Conservation (phyloP, 257 asterid species). For the Henckelia pumila region DNA sequence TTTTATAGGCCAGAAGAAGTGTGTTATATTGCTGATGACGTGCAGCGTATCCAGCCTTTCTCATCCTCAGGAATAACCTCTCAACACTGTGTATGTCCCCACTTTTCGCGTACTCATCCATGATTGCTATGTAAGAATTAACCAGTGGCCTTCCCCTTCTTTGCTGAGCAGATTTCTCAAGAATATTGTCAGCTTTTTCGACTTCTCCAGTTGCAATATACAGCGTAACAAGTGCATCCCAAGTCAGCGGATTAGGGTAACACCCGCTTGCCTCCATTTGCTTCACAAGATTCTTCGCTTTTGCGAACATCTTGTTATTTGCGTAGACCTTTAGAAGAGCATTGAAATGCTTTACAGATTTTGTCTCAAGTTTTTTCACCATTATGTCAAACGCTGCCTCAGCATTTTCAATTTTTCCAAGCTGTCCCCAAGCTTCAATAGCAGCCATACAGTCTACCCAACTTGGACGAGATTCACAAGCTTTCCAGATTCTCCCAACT, state of each 20-base stretch:
- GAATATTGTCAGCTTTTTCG: conserved; percentile 54
- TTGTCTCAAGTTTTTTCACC: conserved; percentile 34
- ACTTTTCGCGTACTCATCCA: conserved; percentile 53
- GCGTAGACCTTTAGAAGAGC: conserved; percentile 57
- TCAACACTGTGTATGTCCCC: conserved; percentile 75
- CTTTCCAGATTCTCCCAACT: conserved; percentile 65
- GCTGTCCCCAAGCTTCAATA: conserved; percentile 71
- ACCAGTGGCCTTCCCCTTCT: conserved; percentile 41
- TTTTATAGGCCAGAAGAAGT: conserved; percentile 55
- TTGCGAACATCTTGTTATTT: conserved; percentile 46
- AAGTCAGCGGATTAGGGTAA: conserved; percentile 48
- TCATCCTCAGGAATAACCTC: conserved; percentile 57
- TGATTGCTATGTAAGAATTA: conserved; percentile 36
- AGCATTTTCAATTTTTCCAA: conserved; percentile 55
- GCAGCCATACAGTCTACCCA: conserved; percentile 48
- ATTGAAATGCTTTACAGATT: conserved; percentile 39
- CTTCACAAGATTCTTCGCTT: conserved; percentile 76
- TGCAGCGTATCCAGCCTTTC: conserved; percentile 43
- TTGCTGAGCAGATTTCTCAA: conserved; percentile 49
- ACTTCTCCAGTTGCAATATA: conserved; percentile 66
- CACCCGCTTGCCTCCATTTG: conserved; percentile 57
- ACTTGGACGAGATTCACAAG: conserved; percentile 51
- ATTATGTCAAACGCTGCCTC: conserved; percentile 53
- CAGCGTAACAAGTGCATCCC: conserved; percentile 75
- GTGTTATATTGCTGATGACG: conserved; percentile 43